Conservation (phyloP, 108 stramenopile species). For the Cyclotella cryptica region DNA sequence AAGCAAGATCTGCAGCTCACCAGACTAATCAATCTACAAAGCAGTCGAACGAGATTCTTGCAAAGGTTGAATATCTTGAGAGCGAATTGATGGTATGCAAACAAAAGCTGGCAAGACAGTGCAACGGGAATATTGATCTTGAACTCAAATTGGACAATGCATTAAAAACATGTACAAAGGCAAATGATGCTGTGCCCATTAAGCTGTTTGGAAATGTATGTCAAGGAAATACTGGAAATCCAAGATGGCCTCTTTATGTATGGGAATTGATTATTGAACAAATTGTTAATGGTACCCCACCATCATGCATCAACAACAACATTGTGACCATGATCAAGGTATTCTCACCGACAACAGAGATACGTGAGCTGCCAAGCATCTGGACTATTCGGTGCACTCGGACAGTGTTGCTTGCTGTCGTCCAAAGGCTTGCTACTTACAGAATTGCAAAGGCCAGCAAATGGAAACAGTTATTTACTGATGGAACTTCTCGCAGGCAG, state of each 20-base stretch:
- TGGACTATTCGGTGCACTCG: constrained; percentile 14
- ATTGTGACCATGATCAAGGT: neutral
- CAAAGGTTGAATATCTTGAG: neutral
- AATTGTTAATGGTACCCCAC: constrained; percentile 19
- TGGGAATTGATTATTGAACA: constrained; percentile 18
- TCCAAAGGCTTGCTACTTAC: constrained; percentile 6
- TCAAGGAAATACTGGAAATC: neutral
- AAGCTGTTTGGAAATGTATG: neutral
- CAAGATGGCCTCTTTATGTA: constrained; percentile 18
- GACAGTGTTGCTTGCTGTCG: constrained; percentile 16
- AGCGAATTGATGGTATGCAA: neutral
- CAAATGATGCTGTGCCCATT: neutral
- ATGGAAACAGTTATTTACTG: constrained; percentile 15
- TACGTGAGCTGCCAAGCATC: constrained; percentile 15
- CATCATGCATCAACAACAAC: constrained; percentile 8
- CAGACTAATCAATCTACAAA: neutral
- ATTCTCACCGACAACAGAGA: constrained; percentile 15
- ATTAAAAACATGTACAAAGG: neutral
- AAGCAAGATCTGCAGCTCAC: neutral
- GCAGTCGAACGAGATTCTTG: neutral
- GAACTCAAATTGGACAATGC: neutral
- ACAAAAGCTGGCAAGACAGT: neutral
- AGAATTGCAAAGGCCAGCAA: constrained; percentile 10
- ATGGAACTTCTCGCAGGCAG: constrained; percentile 15
- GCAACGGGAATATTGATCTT: neutral